Percentiles rank a stretch among this genome's conserved stretches.
Evolutionary conservation across 805 yeast species (phyloP).

Genomic region (Metschnikowia corniflorae): DNA sequence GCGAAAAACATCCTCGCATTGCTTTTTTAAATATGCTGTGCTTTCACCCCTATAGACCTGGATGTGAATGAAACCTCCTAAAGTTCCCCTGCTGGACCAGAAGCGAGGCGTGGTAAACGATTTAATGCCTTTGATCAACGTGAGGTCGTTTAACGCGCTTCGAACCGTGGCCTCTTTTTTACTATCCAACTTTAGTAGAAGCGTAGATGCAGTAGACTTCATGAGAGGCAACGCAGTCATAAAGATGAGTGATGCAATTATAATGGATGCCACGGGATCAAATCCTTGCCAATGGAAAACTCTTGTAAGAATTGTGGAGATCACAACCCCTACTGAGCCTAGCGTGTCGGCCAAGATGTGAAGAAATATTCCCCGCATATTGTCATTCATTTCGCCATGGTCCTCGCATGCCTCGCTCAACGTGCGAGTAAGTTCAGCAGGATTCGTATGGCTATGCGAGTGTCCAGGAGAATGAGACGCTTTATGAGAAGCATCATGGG

Average conservation of each 20-base stretch:
- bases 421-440: no score
- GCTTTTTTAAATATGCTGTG: slow-evolving; percentile 53
- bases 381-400: slow-evolving; percentile 42
- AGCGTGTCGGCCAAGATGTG: slow-evolving; percentile 94
- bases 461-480: slow-evolving; percentile 8
- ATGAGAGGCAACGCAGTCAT: slow-evolving; percentile 81
- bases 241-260: slow-evolving; percentile 79
- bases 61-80: slow-evolving; percentile 73
- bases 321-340: slow-evolving; percentile 96
- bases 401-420: slow-evolving; percentile 5
- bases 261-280: slow-evolving; percentile 88
- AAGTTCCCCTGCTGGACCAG: slow-evolving; percentile 59
- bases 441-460: slow-evolving; percentile 5
- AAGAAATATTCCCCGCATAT: slow-evolving; percentile 90
- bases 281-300: slow-evolving; percentile 67
- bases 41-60: slow-evolving; percentile 69
- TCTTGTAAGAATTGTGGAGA: slow-evolving; percentile 77
- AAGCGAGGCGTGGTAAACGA: slow-evolving; percentile 88
- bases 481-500: slow-evolving; percentile 10
- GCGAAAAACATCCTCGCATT: slow-evolving; percentile 54
- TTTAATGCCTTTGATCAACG: slow-evolving; percentile 71
- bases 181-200: slow-evolving; percentile 59
- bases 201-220: slow-evolving; percentile 71
- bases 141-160: slow-evolving; percentile 62
- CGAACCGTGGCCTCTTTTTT: slow-evolving; percentile 62